Conservation (phyloP, 1,284 basidiomycete species). For the Apiotrichum gracile region DNA sequence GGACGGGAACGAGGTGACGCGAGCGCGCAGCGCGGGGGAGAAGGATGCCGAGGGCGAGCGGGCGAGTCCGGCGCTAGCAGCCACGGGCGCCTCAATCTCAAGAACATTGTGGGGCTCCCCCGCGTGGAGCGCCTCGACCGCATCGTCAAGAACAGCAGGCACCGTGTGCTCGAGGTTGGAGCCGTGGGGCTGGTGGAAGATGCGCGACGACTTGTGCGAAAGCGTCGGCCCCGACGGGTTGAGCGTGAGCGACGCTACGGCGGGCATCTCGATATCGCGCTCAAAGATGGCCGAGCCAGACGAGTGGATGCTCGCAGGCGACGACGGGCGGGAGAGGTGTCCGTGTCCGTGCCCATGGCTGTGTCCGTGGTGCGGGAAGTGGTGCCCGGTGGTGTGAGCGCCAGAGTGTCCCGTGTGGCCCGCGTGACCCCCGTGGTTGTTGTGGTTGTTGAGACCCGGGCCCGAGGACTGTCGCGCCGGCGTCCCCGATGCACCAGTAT, state of each 20-base stretch:
- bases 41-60: slow-evolving; percentile 27
- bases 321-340: slow-evolving; percentile 31
- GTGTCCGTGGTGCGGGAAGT: slow-evolving; percentile 2
- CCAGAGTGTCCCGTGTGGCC: no score
- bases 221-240: slow-evolving; percentile 23
- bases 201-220: slow-evolving; percentile 36
- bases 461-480: no score
- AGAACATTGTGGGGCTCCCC: slow-evolving; percentile 23
- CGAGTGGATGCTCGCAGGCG: slow-evolving; percentile 40
- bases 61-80: slow-evolving; percentile 20
- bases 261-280: slow-evolving; percentile 42
- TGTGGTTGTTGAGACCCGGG: neutral
- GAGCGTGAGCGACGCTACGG: slow-evolving; percentile 31
- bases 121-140: slow-evolving; percentile 42
- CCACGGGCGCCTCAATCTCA: slow-evolving; percentile 39
- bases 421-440: no score
- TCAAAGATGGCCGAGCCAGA: slow-evolving; percentile 46
- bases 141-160: slow-evolving; percentile 45
- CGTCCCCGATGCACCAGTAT: no score
- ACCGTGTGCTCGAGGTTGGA: slow-evolving; percentile 41
- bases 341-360: no score
- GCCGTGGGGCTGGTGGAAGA: slow-evolving; percentile 37
- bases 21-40: slow-evolving; percentile 19
- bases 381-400: slow-evolving; percentile 5
- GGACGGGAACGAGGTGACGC: slow-evolving; percentile 9